Base-by-base conservation (phyloP, 129 eudicot species). In the Sambucus nigra region DNA sequence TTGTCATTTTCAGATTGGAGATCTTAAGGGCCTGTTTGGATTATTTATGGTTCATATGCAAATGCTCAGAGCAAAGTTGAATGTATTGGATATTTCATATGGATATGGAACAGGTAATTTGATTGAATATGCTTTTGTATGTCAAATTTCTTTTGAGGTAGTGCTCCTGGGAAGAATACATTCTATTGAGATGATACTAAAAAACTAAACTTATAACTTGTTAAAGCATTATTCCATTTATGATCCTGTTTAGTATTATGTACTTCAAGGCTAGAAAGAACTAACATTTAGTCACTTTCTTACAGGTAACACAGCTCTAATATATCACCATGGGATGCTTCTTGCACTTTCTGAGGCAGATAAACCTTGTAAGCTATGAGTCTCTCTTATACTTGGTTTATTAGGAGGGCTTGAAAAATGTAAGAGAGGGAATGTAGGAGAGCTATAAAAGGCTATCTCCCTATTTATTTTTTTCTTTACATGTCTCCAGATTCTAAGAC, bases 251-350 rank as follows among this genome's bases (percentile, higher is more conserved):
- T 8, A 35, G 13, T 7, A 1, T 7, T 35, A 35, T 7, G 42
- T 35, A 35, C 42, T 1, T 7, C 8, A 7, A 42, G 16, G 5
- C 48, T 2, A 42, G 7, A 42, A 42, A 42, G 48, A 42, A 39
- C 48, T 50, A 22, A 58, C 55, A 45, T 33, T 23, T 17, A 38
- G 39, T 57, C n/a, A 32, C 60, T 20, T 53, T 71, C 28, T 72
- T 66, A 35, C 76, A 92, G 99, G 84, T 22, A 86, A 86, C 70
- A 92, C 99, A 3, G 96, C 99, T 52, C 77, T 92, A 51, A 56
- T 92, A 49, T 92, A 92, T 72, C 99, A 92, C 64, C 80, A 86
- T 56, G 91, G 94, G 53, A 92, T 82, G 67, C 96, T 92, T 69
- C 70, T 92, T 69, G 96, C 94, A 13, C 96, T 92, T 51, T 65